A percentile compares a stretch with the other conserved stretches of the same genome.
phyloP scores from a whole-genome alignment of 148 eudicot species.

The Agrostemma githago region DNA sequence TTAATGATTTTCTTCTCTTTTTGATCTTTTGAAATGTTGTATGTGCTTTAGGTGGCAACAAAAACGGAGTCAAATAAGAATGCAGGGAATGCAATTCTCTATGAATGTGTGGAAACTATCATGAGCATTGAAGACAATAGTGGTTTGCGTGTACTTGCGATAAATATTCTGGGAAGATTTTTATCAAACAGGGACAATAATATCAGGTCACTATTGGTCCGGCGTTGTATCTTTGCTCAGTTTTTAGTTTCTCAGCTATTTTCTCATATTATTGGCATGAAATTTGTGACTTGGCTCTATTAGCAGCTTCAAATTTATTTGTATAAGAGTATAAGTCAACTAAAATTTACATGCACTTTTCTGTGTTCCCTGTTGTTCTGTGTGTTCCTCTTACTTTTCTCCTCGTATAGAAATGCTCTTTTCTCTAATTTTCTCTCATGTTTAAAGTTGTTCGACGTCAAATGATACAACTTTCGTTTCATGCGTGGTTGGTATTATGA shows the following conservation, averaged over 20 bases:
- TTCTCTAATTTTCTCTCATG: neutral
- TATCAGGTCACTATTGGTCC: slow-evolving; percentile 54
- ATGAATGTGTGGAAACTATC: slow-evolving; percentile 96
- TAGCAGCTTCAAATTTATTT: slow-evolving; percentile 3
- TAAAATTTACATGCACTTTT: neutral
- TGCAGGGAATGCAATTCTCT: slow-evolving; percentile 95
- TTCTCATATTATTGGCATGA: neutral
- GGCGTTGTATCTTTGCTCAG: slow-evolving; percentile 1
- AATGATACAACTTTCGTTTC: neutral
- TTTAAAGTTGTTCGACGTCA: neutral
- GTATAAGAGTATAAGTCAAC: neutral
- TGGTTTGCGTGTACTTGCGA: slow-evolving; percentile 96
- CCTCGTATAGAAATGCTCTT: neutral
- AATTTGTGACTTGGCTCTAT: neutral
- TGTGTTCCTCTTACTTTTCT: neutral
- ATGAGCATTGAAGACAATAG: slow-evolving; percentile 92
- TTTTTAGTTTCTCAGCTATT: neutral
- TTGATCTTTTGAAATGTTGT: slow-evolving; percentile 1
- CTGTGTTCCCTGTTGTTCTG: neutral
- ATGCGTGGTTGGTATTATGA: neutral
- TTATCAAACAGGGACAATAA: slow-evolving; percentile 96
- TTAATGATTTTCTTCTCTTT: neutral
- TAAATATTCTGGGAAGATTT: slow-evolving; percentile 94
- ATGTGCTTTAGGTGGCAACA: slow-evolving; percentile 77
- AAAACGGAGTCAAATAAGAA: slow-evolving; percentile 98